Percentiles rank a stretch among this genome's conserved stretches.
Conservation (phyloP, 208 protist species). For the Wallacemonas collosoma region DNA sequence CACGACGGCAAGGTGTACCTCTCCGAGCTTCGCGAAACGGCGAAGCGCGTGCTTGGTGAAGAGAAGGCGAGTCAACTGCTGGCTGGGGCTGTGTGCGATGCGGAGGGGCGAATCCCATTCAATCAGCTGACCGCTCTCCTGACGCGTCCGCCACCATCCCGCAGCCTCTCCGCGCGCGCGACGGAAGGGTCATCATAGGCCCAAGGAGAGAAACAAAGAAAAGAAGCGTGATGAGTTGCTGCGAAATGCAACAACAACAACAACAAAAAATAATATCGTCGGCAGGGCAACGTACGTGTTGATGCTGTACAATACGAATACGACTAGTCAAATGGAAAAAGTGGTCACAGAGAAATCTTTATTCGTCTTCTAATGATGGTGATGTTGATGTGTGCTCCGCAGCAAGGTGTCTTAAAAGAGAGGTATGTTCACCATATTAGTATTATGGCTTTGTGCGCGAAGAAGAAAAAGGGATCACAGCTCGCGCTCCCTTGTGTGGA, state of each 20-base stretch:
- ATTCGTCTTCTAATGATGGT: too few species aligned
- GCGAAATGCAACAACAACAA: too few species aligned
- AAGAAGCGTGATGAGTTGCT: too few species aligned
- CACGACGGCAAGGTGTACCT: slow-evolving; percentile 62
- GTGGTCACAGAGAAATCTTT: too few species aligned
- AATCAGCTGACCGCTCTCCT: slow-evolving; percentile 70
- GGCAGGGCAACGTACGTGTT: too few species aligned
- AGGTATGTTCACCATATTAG: too few species aligned
- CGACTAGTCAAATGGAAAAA: too few species aligned
- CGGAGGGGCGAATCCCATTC: slow-evolving; percentile 78
- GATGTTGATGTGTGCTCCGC: too few species aligned
- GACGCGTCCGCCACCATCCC: slow-evolving; percentile 42
- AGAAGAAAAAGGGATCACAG: slow-evolving; percentile 15
- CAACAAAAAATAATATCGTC: too few species aligned
- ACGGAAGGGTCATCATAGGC: neutral
- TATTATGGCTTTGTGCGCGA: neutral
- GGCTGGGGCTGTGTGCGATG: slow-evolving; percentile 57
- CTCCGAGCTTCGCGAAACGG: slow-evolving; percentile 53
- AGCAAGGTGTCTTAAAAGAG: too few species aligned
- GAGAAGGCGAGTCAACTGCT: slow-evolving; percentile 61
- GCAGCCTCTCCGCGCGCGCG: neutral
- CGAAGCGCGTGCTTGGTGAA: slow-evolving; percentile 57
- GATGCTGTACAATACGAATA: too few species aligned
- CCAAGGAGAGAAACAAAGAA: too few species aligned
- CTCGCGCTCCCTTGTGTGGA: neutral